Evolutionary conservation across 805 yeast species (phyloP), one percentile per base, ranked within the genome.

Genomic region (Schwanniomyces polymorphus): DNA sequence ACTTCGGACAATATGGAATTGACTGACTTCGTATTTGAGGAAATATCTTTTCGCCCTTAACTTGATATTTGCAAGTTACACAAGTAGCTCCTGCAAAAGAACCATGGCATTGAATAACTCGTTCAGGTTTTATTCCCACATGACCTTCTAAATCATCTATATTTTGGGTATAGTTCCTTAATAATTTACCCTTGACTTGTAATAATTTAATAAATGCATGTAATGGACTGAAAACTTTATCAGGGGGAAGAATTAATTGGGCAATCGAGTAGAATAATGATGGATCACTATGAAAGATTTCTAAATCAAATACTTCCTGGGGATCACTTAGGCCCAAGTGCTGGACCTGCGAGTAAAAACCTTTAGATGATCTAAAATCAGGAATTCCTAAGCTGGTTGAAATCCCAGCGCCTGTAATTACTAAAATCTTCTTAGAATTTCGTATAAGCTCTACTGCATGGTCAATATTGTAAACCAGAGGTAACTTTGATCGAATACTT

Each of bases 101-200:
- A 0, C 97, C 97, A 65, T 91, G 97, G 23, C 94, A 78, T 67
- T 90, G 97, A 26, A 91, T 76, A 4, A 90, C 50, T 43, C 78
- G 58, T 61, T 79, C 48, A 82, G 88, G 59, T 61, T 75, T 31
- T 71, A 82, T 54, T 49, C 73, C 63, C 49, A 86, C 77, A 54
- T 79, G 76, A 9, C 79, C 63, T 53, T 74, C 78, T 42, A 74
- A 52, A 49, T 74, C 72, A 48, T 74, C 78, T 41, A 74, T 74
- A 50, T 74, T 74, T 46, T 74, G 78, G 1, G 78, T 72, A 53
- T 74, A 74, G 52, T 72, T 70, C 41, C 78, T 54, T 40, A 74
- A 53, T 27, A 74, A 59, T 50, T 70, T 73, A 18, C 61, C 62
- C 49, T 69, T 66, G 28, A 59, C 61, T 48, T 71, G 74, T 31